Conservation (phyloP, 495 filamentous ascomycete species). For the Talaromyces stipitatus region DNA sequence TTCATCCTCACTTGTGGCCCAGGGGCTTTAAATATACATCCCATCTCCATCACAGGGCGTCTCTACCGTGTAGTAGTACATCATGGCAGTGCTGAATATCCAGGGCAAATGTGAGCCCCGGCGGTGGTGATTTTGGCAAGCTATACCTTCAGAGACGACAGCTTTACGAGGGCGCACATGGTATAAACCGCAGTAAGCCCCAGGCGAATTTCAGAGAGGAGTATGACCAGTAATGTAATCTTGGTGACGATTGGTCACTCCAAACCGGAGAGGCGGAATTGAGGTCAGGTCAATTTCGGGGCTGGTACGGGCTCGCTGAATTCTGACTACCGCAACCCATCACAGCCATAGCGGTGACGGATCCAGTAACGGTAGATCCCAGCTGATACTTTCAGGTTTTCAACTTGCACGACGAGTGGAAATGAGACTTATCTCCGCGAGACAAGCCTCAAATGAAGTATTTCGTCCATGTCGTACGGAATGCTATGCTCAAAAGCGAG, state of each 20-base stretch:
- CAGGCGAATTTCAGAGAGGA: neutral
- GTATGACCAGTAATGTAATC: neutral
- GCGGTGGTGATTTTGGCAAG: neutral
- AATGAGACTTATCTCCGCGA: neutral
- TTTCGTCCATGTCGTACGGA: neutral
- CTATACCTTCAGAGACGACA: neutral
- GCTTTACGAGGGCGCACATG: neutral
- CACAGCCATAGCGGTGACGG: neutral
- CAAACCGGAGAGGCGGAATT: neutral
- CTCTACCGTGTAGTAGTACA: neutral
- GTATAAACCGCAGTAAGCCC: neutral
- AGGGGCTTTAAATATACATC: neutral
- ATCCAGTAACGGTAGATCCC: neutral
- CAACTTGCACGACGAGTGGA: neutral
- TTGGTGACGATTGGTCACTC: neutral
- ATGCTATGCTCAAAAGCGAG: neutral
- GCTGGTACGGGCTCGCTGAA: neutral
- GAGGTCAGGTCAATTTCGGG: neutral
- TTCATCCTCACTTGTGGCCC: neutral
- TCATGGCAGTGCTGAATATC: neutral
- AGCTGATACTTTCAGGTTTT: neutral
- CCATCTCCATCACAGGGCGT: neutral
- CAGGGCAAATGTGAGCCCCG: neutral
- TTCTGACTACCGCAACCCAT: neutral
- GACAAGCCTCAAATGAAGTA: neutral